Evolutionary conservation across 352 stramenopile genomes (phyloP).

Genomic region (Phytophthora constricta): DNA sequence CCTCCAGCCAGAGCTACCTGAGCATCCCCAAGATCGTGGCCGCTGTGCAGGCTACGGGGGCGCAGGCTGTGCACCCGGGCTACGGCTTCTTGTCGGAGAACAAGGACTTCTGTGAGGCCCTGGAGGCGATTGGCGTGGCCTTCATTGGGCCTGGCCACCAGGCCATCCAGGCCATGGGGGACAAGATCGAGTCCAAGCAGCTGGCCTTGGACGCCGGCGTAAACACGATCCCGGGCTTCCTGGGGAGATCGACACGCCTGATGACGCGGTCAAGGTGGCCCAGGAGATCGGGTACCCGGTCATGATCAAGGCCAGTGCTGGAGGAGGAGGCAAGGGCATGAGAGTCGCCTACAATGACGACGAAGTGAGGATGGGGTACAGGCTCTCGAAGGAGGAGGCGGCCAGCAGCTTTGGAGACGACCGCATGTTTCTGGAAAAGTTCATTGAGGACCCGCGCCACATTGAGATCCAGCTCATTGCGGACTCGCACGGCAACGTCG

Average conservation of each 20-base stretch:
- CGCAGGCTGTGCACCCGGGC: constrained; percentile 94
- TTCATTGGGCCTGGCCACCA: constrained; percentile 90
- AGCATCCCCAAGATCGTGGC: constrained; percentile 92
- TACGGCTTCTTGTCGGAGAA: constrained; percentile 98
- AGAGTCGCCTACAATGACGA: constrained; percentile 93
- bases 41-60: constrained; percentile 86
- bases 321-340: constrained; percentile 97
- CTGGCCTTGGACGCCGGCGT: constrained; percentile 93
- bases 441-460: constrained; percentile 96
- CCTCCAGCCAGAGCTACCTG: constrained; percentile 90
- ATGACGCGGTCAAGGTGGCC: constrained; percentile 88
- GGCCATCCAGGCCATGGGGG: constrained; percentile 93
- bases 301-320: constrained; percentile 97
- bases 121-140: constrained; percentile 78
- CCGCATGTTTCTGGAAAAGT: constrained; percentile 97
- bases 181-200: constrained; percentile 96
- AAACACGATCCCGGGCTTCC: constrained; percentile 94
- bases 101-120: constrained; percentile 84
- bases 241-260: constrained; percentile 85
- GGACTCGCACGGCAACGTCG: constrained; percentile 91
- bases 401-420: constrained; percentile 95
- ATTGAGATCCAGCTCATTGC: constrained; percentile 98
- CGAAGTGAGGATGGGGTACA: constrained; percentile 89
- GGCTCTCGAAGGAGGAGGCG: constrained; percentile 87
- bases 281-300: constrained; percentile 96